Evolutionary conservation across 176 grass and related monocot species (phyloP), one percentile per base, ranked within the genome.

Genomic region (Oropetium thomaeum): DNA sequence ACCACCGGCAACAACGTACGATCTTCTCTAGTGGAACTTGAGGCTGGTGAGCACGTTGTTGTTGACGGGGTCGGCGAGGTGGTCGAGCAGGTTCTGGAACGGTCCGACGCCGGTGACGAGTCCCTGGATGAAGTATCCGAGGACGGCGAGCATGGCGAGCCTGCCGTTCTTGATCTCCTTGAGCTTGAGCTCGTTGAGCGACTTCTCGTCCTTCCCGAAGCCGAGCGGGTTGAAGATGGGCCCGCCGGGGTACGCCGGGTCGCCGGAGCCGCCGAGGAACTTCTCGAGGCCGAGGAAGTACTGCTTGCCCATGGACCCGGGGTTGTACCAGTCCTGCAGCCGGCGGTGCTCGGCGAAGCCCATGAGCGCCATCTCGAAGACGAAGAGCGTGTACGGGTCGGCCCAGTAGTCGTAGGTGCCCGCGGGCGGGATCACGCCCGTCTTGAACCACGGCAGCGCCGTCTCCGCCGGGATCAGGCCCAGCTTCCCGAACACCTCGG

Each of bases 331-430:
- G 81, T 98, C 91, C 86, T 98, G 91, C 82, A 92, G 90, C 33
- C 95, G 86, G 65, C 91, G 89, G 91, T 98, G 95, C 89, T 98
- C 96, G 1, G 96, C 96, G 84, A 98, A 98, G 8, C 96, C 96
- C 82, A 98, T 81, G 19, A 98, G 89, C 43, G 86, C 96, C 89
- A 98, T 16, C 77, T 98, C 85, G 34, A 98, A 74, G 61, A 98
- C 96, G 81, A 94, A 98, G 14, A 98, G 91, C 12, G 96, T 98
- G 96, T 92, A 94, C 1, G 88, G 71, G 84, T 98, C 96, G 11
- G 96, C 96, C 96, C 96, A 98, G 84, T 94, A 98, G 71, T 48
- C 8, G 84, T 98, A 98, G 30, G 91, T 94, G 19, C 96, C 96
- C 0, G 96, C 96, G 0, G 89, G 89, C 14, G 96, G 91, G 89